Percentiles rank a stretch among this genome's conserved stretches.
Conservation (phyloP, 208 protist species). For the Zelonia costaricensis region DNA sequence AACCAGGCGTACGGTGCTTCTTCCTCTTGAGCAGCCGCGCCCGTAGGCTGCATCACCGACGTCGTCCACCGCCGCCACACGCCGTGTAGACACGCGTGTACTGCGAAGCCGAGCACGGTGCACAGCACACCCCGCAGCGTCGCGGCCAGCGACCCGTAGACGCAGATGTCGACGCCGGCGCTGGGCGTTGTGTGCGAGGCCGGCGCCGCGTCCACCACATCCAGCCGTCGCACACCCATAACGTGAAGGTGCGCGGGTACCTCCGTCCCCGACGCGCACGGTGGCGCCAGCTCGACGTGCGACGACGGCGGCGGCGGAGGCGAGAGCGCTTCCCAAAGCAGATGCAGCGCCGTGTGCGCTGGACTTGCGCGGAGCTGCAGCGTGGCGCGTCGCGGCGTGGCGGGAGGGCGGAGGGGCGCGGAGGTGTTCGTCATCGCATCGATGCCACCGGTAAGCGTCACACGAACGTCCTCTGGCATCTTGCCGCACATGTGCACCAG, state of each 20-base stretch:
- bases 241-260: too few species aligned
- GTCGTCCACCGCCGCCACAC: slow-evolving; percentile 1
- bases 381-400: slow-evolving; percentile 5
- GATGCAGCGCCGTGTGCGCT: slow-evolving; percentile 20
- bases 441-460: too few species aligned
- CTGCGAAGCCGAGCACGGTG: slow-evolving; percentile 16
- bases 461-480: neutral
- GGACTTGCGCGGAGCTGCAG: slow-evolving; percentile 10
- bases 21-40: neutral
- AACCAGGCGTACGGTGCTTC: neutral
- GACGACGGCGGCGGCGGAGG: neutral
- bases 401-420: neutral
- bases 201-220: slow-evolving; percentile 9
- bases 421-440: neutral
- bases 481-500: slow-evolving; percentile 10
- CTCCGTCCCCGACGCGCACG: too few species aligned
- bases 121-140: slow-evolving; percentile 20
- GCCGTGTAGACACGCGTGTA: slow-evolving; percentile 6
- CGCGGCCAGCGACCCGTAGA: slow-evolving; percentile 8
- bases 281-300: neutral
- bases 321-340: slow-evolving; percentile 14
- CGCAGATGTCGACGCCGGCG: slow-evolving; percentile 8
- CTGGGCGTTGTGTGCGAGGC: neutral
- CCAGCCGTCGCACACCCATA: too few species aligned
- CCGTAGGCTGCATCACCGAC: neutral